Evolutionary conservation across 305 asterid genomes (phyloP), one percentile per base, ranked within the genome.

Genomic region (Plantago rigida): DNA sequence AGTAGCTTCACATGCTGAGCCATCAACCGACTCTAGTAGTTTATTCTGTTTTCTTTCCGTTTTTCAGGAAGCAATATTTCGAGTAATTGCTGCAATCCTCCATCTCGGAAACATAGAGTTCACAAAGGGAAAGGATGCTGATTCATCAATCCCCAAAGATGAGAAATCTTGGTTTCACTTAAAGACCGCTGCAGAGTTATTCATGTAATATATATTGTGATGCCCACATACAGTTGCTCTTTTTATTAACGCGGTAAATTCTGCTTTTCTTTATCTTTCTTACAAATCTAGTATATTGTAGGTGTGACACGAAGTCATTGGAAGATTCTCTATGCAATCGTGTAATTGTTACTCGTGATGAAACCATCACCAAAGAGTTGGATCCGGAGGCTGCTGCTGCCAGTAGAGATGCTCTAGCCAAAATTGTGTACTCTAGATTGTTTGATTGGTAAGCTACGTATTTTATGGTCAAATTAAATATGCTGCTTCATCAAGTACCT

Each of bases 41-140:
- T 46, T 51, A 45, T 54, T 34, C 64, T 48, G 39, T 51, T 53
- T 57, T 63, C 11, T 60, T 46, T 71, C 28, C 56, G 62, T 60
- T 62, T 49, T 46, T 50, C 74, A 93, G 99, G 99, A 89, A 71
- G 97, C 84, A 60, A 93, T 93, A 77, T 93, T 93, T 78, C 84
- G 86, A 67, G 96, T 93, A 60, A 82, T 93, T 80, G 99, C 99
- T 70, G 89, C 97, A 56, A 82, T 93, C 71, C 99, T 93, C 49
- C 97, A 89, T 77, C 96, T 93, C 45, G 99, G 99, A 47, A 93
- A 93, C 79, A 78, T 93, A 67, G 95, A 89, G 69, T 93, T 89
- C 80, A 61, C 75, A 44, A 93, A 87, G 81, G 96, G 97, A 41
- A 79, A 82, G 75, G 99, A 89, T 74, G 77, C 76, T 24, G 99